A percentile compares a stretch with the other conserved stretches of the same genome.
Conservation (phyloP, 441 rosid genomes). For the Pelargonium citronellum region DNA sequence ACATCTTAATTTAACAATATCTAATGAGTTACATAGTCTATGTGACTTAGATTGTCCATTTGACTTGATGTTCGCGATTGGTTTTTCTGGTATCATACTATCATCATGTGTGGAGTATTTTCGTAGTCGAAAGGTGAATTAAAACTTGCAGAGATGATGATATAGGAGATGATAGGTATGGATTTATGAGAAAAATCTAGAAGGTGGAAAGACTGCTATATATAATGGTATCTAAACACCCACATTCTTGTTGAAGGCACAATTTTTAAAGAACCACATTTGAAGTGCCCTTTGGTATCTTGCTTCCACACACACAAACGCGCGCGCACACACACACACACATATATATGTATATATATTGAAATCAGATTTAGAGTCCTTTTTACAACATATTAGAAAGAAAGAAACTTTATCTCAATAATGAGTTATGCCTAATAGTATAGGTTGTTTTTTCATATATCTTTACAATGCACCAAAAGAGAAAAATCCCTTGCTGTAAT, state of each 20-base stretch:
- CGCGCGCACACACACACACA: too few relatives aligned
- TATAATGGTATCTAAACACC: too few relatives aligned
- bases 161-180: background rate
- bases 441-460: background rate
- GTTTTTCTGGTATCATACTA: background rate
- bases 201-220: background rate
- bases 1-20: too few relatives aligned
- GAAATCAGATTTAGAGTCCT: background rate
- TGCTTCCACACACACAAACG: background rate
- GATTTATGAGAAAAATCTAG: background rate
- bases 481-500: background rate
- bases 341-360: too few relatives aligned
- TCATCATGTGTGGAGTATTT: background rate
- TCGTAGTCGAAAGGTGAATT: background rate
- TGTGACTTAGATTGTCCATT: too few relatives aligned
- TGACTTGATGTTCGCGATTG: background rate
- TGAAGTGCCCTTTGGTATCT: too few relatives aligned
- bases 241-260: too few relatives aligned
- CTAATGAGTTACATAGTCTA: too few relatives aligned
- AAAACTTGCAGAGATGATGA: background rate
- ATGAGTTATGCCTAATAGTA: background rate
- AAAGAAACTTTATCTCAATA: too few relatives aligned
- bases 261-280: too few relatives aligned
- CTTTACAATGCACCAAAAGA: background rate
- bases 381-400: too few relatives aligned